Base-by-base conservation (phyloP, 1,139 yeast genomes). In the Meyerozyma carpophila region DNA sequence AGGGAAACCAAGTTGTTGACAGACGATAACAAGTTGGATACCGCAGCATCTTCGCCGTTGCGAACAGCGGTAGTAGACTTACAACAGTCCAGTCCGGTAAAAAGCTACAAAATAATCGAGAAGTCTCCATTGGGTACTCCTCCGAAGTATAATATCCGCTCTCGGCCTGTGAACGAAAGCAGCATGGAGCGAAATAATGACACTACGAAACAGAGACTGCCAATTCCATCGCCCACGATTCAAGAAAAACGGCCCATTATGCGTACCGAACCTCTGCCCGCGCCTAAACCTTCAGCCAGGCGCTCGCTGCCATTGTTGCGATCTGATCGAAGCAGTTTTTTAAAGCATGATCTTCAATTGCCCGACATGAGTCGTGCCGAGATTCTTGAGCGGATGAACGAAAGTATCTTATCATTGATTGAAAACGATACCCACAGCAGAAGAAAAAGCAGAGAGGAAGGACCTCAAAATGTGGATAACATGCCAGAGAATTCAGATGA, bases 21-120 rank as follows among this genome's bases (percentile, higher is more conserved):
- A 1, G 62, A 58, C 26, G 56, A 58, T 32, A 58, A 61, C 44
- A 48, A 52, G 41, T 58, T 55, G 32, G 37, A 34, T 9, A 18
- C 37, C 21, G 37, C 14, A 5, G 25, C 37, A 6, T 34, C 37
- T 5, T 21, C 37, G 8, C 37, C 26, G 10, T 14, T 32, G 36
- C 18, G 26, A 34, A 9, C 10, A 3, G 9, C 34, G 8, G 20
- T 16, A 2, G 34, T 31, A 13, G 34, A 27, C 34, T 13, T 31
- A 7, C 16, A 31, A 13, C 14, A 14, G 10, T 31, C 34, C 34
- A 31, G 34, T 31, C 34, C 34, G 10, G 34, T 31, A 11, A 31
- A 14, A 13, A 31, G 16, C 14, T 31, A 31, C 34, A 13, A 8
- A 16, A 13, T 13, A 16, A 3, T 16, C 14, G 16, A 31, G 9